Conservation (phyloP, 139 green algal genomes). For the Asterochloris sp. region DNA sequence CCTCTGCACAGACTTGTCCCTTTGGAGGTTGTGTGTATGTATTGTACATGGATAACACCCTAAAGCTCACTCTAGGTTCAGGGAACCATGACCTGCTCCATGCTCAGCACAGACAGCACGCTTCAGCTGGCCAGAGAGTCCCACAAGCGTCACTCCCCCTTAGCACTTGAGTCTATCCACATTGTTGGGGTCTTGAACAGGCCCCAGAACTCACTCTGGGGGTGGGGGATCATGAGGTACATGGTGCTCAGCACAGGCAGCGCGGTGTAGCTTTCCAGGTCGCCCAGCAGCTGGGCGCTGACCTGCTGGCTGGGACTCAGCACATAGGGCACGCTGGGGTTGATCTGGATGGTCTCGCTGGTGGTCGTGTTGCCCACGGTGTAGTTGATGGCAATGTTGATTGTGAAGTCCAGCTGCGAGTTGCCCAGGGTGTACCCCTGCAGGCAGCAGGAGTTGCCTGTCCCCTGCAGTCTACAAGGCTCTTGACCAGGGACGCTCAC, state of each 20-base stretch:
- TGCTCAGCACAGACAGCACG: no score
- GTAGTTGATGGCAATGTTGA: slow-evolving; percentile 39
- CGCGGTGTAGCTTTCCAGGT: slow-evolving; percentile 69
- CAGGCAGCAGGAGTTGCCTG: background rate
- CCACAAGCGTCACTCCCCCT: no score
- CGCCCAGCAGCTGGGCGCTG: slow-evolving; percentile 64
- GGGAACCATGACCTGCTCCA: no score
- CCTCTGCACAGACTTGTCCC: no score
- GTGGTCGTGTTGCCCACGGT: background rate
- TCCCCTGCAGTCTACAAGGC: background rate
- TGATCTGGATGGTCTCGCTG: slow-evolving; percentile 41
- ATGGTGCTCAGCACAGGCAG: slow-evolving; percentile 53
- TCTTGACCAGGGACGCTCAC: background rate
- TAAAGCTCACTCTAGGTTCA: no score
- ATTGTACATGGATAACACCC: no score
- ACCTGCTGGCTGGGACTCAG: slow-evolving; percentile 34
- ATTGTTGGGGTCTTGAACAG: no score
- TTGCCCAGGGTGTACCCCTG: slow-evolving; percentile 62
- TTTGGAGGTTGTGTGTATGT: no score
- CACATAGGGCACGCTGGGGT: slow-evolving; percentile 43
- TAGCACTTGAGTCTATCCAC: no score
- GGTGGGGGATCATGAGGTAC: slow-evolving; percentile 35
- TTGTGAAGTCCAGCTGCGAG: slow-evolving; percentile 59
- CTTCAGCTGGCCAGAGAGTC: no score
- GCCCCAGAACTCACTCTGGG: background rate